These are phyloP conservation scores for Wickerhamomyces xylosicus DNA, from an alignment of 805 yeast species.

Conservation along the genomic window DNA sequence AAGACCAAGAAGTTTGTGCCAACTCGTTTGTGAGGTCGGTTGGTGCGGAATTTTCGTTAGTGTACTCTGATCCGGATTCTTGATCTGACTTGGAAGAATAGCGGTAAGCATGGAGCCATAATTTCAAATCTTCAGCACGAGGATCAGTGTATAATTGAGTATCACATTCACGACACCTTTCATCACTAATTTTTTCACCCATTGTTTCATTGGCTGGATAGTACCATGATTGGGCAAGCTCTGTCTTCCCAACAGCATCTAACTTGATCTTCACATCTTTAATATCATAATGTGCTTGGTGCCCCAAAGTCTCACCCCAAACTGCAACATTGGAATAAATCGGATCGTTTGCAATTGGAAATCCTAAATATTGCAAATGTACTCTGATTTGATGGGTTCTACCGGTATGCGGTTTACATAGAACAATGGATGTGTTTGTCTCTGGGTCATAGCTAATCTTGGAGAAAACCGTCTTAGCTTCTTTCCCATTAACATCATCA, in stretches of 20 bases:
- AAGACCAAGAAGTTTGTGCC: slow-evolving; percentile 9
- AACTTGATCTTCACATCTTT: slow-evolving; percentile 37
- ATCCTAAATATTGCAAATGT: slow-evolving; percentile 77
- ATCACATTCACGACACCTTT: slow-evolving; percentile 14
- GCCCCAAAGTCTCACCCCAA: slow-evolving; percentile 77
- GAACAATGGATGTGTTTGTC: slow-evolving; percentile 39
- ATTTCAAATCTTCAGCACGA: slow-evolving; percentile 5
- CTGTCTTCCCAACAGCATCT: slow-evolving; percentile 61
- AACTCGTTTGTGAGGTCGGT: not conserved
- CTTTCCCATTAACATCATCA: slow-evolving; percentile 33
- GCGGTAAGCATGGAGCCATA: slow-evolving; percentile 17
- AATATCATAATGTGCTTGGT: slow-evolving; percentile 40
- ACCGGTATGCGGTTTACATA: slow-evolving; percentile 83
- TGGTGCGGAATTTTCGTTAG: not conserved
- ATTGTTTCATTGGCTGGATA: slow-evolving; percentile 57
- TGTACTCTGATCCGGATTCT: not conserved
- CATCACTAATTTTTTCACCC: slow-evolving; percentile 26
- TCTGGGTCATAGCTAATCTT: slow-evolving; percentile 17
- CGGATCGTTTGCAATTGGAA: slow-evolving; percentile 90
- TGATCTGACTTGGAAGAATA: slow-evolving; percentile 9
- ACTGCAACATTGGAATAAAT: slow-evolving; percentile 60
- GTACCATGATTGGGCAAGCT: slow-evolving; percentile 59
- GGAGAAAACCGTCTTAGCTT: slow-evolving; percentile 61
- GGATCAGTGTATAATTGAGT: slow-evolving; percentile 11
- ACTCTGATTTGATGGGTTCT: slow-evolving; percentile 94